Conservation (phyloP, 768 basidiomycete genomes). For the Leccinum imitatum region DNA sequence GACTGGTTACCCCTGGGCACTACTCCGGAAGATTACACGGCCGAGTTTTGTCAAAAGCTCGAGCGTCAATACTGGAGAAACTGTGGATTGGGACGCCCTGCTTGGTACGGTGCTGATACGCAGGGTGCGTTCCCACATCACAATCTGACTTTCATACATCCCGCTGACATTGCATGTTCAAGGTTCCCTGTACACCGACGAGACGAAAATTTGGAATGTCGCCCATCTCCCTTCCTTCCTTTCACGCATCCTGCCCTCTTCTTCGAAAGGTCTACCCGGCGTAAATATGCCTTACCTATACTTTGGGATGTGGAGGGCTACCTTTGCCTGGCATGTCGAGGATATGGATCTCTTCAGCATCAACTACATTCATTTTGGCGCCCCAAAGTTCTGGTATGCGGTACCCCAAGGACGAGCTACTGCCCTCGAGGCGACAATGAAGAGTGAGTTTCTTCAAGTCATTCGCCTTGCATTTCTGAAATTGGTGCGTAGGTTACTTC, state of each 20-base stretch:
- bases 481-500: slow-evolving; percentile 65
- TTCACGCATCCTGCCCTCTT: slow-evolving; percentile 69
- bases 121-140: slow-evolving; percentile 58
- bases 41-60: slow-evolving; percentile 82
- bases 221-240: slow-evolving; percentile 85
- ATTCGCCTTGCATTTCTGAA: slow-evolving; percentile 3
- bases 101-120: slow-evolving; percentile 98
- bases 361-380: slow-evolving; percentile 98
- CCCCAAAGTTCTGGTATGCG: slow-evolving; percentile 97
- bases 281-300: slow-evolving; percentile 98
- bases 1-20: slow-evolving; percentile 85
- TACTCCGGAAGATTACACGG: slow-evolving; percentile 73
- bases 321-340: slow-evolving; percentile 99
- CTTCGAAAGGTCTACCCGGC: slow-evolving; percentile 77
- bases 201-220: slow-evolving; percentile 91
- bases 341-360: slow-evolving; percentile 99
- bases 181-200: slow-evolving; percentile 72
- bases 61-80: slow-evolving; percentile 94
- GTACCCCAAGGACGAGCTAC: slow-evolving; percentile 83
- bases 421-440: slow-evolving; percentile 88
- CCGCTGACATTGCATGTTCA: background rate
- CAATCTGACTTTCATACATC: background rate
- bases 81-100: slow-evolving; percentile 81
- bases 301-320: slow-evolving; percentile 99
- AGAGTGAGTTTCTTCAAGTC: slow-evolving; percentile 48